Evolutionary conservation across 1,284 basidiomycete genomes (phyloP).

Genomic region (Schizopora paradoxa): DNA sequence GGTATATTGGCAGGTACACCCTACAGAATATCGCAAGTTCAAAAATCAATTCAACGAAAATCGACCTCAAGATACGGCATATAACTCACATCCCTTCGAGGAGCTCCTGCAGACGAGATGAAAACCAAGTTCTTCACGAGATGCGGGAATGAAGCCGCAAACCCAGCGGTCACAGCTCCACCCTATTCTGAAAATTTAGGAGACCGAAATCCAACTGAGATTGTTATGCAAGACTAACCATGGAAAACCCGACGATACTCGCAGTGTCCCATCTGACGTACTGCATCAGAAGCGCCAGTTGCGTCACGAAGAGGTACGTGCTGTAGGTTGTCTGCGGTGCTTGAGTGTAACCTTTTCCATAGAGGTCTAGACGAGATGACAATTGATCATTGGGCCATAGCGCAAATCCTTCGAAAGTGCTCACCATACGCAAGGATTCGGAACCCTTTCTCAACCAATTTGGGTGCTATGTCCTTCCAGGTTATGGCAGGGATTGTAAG

Average conservation of each 20-base stretch:
- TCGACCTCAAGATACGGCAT: not conserved
- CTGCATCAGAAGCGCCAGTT: slow-evolving; percentile 77
- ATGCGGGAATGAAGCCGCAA: slow-evolving; percentile 62
- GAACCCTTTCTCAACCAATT: slow-evolving; percentile 56
- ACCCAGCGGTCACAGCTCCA: slow-evolving; percentile 64
- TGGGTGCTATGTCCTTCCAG: slow-evolving; percentile 67
- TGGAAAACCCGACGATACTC: slow-evolving; percentile 62
- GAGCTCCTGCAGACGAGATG: slow-evolving; percentile 63
- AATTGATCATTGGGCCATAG: not conserved
- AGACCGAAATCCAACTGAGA: too few species aligned
- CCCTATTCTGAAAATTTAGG: slow-evolving; percentile 40
- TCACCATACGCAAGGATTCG: slow-evolving; percentile 70
- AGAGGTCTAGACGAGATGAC: slow-evolving; percentile 51
- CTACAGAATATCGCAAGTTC: slow-evolving; percentile 52
- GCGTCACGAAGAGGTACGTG: slow-evolving; percentile 56
- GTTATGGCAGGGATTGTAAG: slow-evolving; percentile 71
- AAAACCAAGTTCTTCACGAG: slow-evolving; percentile 61
- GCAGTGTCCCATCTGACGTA: slow-evolving; percentile 65
- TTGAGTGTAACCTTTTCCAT: slow-evolving; percentile 76
- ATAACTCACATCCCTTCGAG: slow-evolving; percentile 40
- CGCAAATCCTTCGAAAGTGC: slow-evolving; percentile 15
- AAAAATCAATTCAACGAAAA: slow-evolving; percentile 6
- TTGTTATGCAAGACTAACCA: too few species aligned
- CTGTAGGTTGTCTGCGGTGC: slow-evolving; percentile 65
- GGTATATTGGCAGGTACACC: slow-evolving; percentile 53